These are phyloP conservation scores for Filosporella fistucella DNA, from an alignment of 495 filamentous ascomycete species.

Conservation along the genomic window DNA sequence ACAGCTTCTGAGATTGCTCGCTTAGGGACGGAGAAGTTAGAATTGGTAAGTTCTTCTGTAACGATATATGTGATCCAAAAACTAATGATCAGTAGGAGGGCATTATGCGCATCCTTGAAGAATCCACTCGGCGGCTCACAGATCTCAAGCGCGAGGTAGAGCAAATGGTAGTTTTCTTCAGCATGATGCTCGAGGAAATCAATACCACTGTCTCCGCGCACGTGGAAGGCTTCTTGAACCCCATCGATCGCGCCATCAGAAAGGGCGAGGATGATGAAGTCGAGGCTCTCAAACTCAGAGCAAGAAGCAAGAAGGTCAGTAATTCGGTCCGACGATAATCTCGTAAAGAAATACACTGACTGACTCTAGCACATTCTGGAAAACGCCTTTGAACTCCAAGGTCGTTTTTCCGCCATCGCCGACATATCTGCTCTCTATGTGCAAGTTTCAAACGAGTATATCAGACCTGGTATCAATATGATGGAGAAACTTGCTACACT, in stretches of 20 bases:
- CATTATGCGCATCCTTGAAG: slow-evolving; percentile 2
- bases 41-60: neutral
- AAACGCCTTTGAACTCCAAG: neutral
- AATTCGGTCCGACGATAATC: too few relatives aligned
- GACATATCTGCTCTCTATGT: neutral
- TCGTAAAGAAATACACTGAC: too few relatives aligned
- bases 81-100: neutral
- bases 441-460: neutral
- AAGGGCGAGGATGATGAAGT: neutral
- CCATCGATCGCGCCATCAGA: neutral
- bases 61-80: too few relatives aligned
- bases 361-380: neutral
- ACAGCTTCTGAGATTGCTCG: neutral
- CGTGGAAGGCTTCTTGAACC: slow-evolving; percentile 1
- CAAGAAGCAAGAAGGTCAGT: slow-evolving; percentile 4
- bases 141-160: neutral
- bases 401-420: neutral
- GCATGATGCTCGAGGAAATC: neutral
- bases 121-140: neutral
- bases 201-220: neutral
- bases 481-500: neutral
- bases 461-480: neutral
- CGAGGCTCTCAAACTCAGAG: neutral
- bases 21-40: neutral
- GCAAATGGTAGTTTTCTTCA: slow-evolving; percentile 1